Conservation (phyloP, 2,329 filamentous ascomycete species). For the Fusarium sulawesiense region DNA sequence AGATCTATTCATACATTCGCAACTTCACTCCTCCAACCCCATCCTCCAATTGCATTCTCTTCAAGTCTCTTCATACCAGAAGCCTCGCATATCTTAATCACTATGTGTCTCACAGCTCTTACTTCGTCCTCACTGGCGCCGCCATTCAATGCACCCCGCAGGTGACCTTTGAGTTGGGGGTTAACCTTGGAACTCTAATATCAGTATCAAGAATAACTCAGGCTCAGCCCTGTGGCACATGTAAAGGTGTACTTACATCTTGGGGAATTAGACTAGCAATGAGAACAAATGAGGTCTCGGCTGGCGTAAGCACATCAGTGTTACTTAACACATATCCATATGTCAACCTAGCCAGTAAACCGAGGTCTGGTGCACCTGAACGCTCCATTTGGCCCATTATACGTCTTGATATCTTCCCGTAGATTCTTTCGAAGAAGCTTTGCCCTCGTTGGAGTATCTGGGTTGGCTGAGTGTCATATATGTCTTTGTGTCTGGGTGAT, state of each 20-base stretch:
- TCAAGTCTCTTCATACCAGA: constrained; percentile 41
- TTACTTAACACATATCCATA: constrained; percentile 46
- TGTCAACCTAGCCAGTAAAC: constrained; percentile 41
- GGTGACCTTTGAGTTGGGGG: constrained; percentile 44
- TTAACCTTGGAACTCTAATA: constrained; percentile 36
- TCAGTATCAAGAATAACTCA: constrained; percentile 1
- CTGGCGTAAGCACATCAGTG: constrained; percentile 40
- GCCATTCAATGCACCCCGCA: constrained; percentile 44
- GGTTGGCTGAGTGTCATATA: constrained; percentile 31
- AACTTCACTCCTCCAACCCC: constrained; percentile 46
- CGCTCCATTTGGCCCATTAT: constrained; percentile 45
- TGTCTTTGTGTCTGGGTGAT: constrained; percentile 31
- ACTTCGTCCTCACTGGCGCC: constrained; percentile 44
- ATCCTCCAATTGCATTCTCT: constrained; percentile 36
- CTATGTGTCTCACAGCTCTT: constrained; percentile 42
- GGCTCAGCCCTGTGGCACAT: not conserved
- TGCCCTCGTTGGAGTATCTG: constrained; percentile 38
- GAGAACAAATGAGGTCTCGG: constrained; percentile 44
- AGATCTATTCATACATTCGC: constrained; percentile 34
- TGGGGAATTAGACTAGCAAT: constrained; percentile 47
- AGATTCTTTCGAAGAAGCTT: constrained; percentile 40
- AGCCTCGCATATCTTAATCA: constrained; percentile 44
- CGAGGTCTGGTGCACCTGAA: constrained; percentile 43
- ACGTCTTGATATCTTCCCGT: constrained; percentile 43
- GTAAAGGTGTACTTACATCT: constrained; percentile 34